Evolutionary conservation across 495 filamentous ascomycete species (phyloP).

Genomic region (Aspergillus heteromorphus): DNA sequence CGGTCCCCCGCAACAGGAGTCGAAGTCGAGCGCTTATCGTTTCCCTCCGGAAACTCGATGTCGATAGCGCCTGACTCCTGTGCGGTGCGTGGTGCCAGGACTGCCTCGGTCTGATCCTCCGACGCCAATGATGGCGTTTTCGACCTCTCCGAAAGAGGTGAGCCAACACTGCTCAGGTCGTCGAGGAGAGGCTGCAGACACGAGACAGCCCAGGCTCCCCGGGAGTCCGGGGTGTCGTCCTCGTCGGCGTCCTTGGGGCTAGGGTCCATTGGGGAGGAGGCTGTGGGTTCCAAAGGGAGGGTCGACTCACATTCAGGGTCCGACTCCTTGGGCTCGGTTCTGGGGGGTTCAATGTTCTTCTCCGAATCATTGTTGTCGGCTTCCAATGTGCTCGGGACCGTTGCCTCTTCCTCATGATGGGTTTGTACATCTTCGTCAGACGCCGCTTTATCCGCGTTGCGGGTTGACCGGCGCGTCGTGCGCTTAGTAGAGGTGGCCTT

Average conservation of each 20-base stretch:
- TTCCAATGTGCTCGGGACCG: slow-evolving; percentile 1
- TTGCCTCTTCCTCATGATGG: background rate
- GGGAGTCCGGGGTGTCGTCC: background rate
- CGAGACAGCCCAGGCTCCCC: background rate
- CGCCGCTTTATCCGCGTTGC: slow-evolving; percentile 1
- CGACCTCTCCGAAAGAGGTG: slow-evolving; percentile 7
- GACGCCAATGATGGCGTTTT: slow-evolving; percentile 4
- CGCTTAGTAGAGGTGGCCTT: slow-evolving; percentile 6
- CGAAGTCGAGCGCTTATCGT: background rate
- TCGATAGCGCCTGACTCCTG: background rate
- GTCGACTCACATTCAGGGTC: background rate
- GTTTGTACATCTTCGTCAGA: slow-evolving; percentile 3
- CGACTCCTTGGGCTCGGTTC: background rate
- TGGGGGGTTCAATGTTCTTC: background rate
- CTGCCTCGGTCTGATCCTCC: background rate
- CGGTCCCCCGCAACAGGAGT: background rate
- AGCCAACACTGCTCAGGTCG: background rate
- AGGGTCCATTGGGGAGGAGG: background rate
- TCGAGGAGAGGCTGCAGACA: background rate
- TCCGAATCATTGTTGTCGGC: slow-evolving; percentile 11
- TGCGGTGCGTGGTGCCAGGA: background rate
- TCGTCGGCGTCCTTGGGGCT: background rate
- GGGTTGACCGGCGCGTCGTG: slow-evolving; percentile 7
- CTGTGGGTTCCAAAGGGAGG: no score
- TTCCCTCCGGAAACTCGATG: background rate